Evolutionary conservation across 2,329 filamentous ascomycete species (phyloP).

Genomic region (Exophiala alcalophila): DNA sequence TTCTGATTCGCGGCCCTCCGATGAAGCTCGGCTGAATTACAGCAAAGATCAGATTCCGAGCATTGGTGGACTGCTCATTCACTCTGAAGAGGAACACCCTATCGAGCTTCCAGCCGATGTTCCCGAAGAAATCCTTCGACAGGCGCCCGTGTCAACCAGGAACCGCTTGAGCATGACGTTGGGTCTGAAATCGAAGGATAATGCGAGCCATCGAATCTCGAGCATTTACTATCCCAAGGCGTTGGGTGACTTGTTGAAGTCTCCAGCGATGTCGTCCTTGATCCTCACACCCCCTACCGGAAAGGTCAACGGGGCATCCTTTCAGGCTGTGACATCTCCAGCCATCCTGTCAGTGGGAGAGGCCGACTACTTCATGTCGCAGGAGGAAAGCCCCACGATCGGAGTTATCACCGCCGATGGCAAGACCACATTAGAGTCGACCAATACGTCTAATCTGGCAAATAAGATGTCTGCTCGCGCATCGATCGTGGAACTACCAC

Average conservation of each 20-base stretch:
- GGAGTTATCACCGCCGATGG: conserved; percentile 15
- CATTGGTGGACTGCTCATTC: conserved; percentile 11
- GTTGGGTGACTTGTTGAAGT: conserved; percentile 23
- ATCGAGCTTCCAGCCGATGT: conserved; percentile 30
- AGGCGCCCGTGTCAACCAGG: conserved; percentile 28
- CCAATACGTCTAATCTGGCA: conserved; percentile 2
- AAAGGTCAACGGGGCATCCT: conserved; percentile 16
- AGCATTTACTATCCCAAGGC: conserved; percentile 27
- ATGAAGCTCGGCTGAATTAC: conserved; percentile 1
- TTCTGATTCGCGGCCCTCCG: conserved; percentile 1
- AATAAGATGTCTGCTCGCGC: conserved; percentile 12
- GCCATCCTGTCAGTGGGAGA: conserved; percentile 8
- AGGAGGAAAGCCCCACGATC: conserved; percentile 17
- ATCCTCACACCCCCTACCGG: conserved; percentile 12
- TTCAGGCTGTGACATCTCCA: conserved; percentile 16
- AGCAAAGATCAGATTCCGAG: conserved; percentile 3
- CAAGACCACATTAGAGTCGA: conserved; percentile 7
- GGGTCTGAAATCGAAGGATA: conserved; percentile 19
- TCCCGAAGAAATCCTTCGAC: conserved; percentile 25
- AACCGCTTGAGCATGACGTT: conserved; percentile 29
- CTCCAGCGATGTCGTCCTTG: conserved; percentile 18
- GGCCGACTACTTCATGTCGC: conserved; percentile 15
- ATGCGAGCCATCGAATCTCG: conserved; percentile 23
- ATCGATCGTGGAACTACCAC: conserved; percentile 12
- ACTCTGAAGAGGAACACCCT: conserved; percentile 11